phyloP scores from a whole-genome alignment of 495 filamentous ascomycete species.

The Penicillium silybi region DNA sequence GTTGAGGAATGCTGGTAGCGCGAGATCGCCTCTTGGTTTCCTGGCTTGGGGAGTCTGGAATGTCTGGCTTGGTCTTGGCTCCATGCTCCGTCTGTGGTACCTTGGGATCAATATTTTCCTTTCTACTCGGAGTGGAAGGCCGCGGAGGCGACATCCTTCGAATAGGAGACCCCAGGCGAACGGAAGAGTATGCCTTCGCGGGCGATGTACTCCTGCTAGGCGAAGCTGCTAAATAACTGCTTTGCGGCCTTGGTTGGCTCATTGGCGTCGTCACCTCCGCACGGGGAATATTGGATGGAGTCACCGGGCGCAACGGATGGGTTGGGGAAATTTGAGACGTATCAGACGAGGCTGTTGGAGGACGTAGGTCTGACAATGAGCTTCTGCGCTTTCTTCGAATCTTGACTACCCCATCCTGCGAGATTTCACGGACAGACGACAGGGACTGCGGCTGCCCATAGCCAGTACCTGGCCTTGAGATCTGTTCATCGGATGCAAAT shows the following conservation, averaged over 20 bases:
- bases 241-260: constrained; percentile 30
- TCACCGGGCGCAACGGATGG: constrained; percentile 32
- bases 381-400: constrained; percentile 77
- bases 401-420: constrained; percentile 37
- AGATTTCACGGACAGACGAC: constrained; percentile 34
- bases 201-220: constrained; percentile 30
- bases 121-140: constrained; percentile 48
- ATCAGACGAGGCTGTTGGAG: constrained; percentile 46
- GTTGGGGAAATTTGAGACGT: constrained; percentile 33
- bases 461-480: constrained; percentile 46
- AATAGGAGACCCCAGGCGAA: constrained; percentile 31
- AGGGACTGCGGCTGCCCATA: constrained; percentile 37
- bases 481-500: constrained; percentile 38
- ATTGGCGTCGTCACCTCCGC: constrained; percentile 31
- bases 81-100: constrained; percentile 30
- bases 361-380: constrained; percentile 84
- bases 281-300: constrained; percentile 31
- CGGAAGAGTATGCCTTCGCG: constrained; percentile 27
- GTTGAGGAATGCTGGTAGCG: constrained; percentile 52
- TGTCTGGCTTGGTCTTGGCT: constrained; percentile 35
- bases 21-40: constrained; percentile 47
- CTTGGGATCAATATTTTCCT: constrained; percentile 51
- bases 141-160: constrained; percentile 37
- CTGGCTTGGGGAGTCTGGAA: constrained; percentile 36
- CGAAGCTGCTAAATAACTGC: constrained; percentile 32